Evolutionary conservation across 73 alveolate species (phyloP).

Genomic region (Blepharisma stoltei): DNA sequence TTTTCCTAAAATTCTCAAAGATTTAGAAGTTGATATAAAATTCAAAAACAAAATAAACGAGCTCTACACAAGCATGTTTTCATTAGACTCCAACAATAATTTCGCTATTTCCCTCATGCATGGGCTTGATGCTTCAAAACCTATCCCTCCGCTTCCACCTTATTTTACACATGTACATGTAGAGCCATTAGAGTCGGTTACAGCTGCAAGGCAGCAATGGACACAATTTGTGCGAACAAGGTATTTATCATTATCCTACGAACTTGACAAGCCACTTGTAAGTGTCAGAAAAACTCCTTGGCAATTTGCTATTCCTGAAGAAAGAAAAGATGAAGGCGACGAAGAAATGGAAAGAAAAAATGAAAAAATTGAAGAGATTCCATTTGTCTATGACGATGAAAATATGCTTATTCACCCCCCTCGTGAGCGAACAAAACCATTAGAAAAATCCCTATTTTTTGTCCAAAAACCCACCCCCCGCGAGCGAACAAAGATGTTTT

Average conservation of each 20-base stretch:
- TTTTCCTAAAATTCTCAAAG: slow-evolving; percentile 58
- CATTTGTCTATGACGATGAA: slow-evolving; percentile 33
- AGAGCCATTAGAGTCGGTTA: slow-evolving; percentile 62
- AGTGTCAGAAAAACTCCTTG: slow-evolving; percentile 15
- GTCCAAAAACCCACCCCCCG: no score
- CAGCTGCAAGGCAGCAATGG: slow-evolving; percentile 63
- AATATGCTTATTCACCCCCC: neutral
- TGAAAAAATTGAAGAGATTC: slow-evolving; percentile 38
- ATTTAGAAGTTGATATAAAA: slow-evolving; percentile 56
- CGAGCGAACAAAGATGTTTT: slow-evolving; percentile 26
- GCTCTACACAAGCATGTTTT: slow-evolving; percentile 47
- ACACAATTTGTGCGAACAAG: slow-evolving; percentile 31
- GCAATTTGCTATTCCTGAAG: slow-evolving; percentile 23
- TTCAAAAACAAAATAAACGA: slow-evolving; percentile 64
- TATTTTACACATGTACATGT: slow-evolving; percentile 48
- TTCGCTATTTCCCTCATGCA: slow-evolving; percentile 43
- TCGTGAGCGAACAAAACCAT: no score
- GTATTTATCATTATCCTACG: neutral
- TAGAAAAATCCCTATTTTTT: no score
- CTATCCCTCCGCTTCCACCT: slow-evolving; percentile 47
- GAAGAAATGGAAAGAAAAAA: slow-evolving; percentile 21
- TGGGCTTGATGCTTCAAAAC: slow-evolving; percentile 47
- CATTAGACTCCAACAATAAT: slow-evolving; percentile 44
- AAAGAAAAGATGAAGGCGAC: neutral
- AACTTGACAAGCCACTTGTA: slow-evolving; percentile 28